Evolutionary conservation across 495 filamentous ascomycete genomes (phyloP).

Genomic region (Evansstolkia leycettana): DNA sequence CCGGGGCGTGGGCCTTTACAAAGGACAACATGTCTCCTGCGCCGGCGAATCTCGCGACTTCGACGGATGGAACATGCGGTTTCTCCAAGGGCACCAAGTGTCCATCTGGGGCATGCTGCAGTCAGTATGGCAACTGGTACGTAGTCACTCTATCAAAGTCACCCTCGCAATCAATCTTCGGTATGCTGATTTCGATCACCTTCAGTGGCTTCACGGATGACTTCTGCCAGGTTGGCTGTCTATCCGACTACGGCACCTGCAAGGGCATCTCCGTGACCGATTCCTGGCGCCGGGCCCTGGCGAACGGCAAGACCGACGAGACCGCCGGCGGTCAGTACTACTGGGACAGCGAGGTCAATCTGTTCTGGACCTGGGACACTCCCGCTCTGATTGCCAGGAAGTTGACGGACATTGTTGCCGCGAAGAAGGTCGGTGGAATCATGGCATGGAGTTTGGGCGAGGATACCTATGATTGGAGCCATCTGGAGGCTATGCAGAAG

Average conservation of each 20-base stretch:
- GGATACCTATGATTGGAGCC: slow-evolving; percentile 45
- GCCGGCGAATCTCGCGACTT: slow-evolving; percentile 32
- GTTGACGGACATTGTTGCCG: slow-evolving; percentile 45
- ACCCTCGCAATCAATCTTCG: not conserved
- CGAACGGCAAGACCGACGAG: slow-evolving; percentile 43
- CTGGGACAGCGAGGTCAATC: slow-evolving; percentile 43
- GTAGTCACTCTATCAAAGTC: slow-evolving; percentile 2
- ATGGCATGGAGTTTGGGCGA: slow-evolving; percentile 68
- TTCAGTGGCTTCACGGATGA: slow-evolving; percentile 18
- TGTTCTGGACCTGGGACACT: slow-evolving; percentile 73
- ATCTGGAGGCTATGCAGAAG: slow-evolving; percentile 45
- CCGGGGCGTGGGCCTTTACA: slow-evolving; percentile 47
- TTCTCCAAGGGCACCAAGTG: slow-evolving; percentile 16
- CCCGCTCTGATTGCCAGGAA: slow-evolving; percentile 48
- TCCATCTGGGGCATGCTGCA: slow-evolving; percentile 23
- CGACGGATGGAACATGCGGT: slow-evolving; percentile 28
- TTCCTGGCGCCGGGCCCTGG: slow-evolving; percentile 36
- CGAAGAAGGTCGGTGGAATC: slow-evolving; percentile 50
- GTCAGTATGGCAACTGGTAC: slow-evolving; percentile 26
- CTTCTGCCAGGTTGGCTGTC: slow-evolving; percentile 25
- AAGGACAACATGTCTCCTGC: slow-evolving; percentile 32
- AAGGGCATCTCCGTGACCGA: slow-evolving; percentile 26
- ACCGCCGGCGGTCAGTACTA: slow-evolving; percentile 55
- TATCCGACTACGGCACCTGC: slow-evolving; percentile 30
- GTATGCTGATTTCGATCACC: too few species aligned